Percentiles rank a stretch among this genome's conserved stretches.
These are phyloP conservation scores for Nakazawaea wickerhamii DNA, from an alignment of 805 yeast genomes.

Conservation along the genomic window DNA sequence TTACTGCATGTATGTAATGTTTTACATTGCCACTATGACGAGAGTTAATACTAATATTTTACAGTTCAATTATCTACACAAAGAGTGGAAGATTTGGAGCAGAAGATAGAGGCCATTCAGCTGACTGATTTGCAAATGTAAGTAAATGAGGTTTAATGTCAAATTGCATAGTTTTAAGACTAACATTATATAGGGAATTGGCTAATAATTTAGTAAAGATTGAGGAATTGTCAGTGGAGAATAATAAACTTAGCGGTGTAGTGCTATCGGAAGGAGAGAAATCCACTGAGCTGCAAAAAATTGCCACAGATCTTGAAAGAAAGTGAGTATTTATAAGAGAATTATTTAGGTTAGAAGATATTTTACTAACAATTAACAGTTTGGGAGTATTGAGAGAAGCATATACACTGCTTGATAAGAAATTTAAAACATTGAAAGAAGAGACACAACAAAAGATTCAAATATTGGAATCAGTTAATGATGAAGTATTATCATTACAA, in stretches of 20 bases:
- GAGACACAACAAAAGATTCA: conserved; percentile 34
- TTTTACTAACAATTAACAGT: conserved; percentile 1
- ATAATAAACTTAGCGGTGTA: background rate
- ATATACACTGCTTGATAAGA: conserved; percentile 19
- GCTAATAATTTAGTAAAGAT: conserved; percentile 1
- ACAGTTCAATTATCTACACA: conserved; percentile 8
- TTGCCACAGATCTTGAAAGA: conserved; percentile 1
- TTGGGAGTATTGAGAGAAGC: conserved; percentile 20
- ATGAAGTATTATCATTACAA: conserved; percentile 42
- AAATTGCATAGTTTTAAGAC: background rate
- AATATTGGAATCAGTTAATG: conserved; percentile 44
- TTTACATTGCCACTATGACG: background rate
- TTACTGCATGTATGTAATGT: conserved; percentile 7
- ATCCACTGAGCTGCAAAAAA: background rate
- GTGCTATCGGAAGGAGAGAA: background rate
- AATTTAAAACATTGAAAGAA: conserved; percentile 20
- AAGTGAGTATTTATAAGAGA: background rate
- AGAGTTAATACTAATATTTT: background rate
- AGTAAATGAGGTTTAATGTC: background rate
- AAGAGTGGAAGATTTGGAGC: conserved; percentile 4
- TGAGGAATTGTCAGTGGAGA: background rate
- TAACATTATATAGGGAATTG: conserved; percentile 6
- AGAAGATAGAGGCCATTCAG: conserved; percentile 1
- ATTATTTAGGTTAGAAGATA: background rate
- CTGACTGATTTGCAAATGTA: conserved; percentile 12